Base-by-base conservation (phyloP, 768 basidiomycete genomes). In the Roridomyces roridus region DNA sequence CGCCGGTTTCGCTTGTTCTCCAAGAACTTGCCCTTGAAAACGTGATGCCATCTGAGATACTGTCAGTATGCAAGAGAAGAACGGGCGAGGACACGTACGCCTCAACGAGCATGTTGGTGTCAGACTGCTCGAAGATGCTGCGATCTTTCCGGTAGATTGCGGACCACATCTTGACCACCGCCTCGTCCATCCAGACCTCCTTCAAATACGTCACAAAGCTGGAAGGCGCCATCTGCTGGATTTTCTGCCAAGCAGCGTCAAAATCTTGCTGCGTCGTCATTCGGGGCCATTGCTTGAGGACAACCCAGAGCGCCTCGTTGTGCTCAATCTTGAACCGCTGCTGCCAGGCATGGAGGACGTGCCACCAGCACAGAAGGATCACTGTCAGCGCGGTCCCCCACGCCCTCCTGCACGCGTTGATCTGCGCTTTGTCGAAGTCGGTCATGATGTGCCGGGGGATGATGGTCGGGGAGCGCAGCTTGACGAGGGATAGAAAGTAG, bases 281-380 rank as follows among this genome's bases (percentile, higher is more conserved):
- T 0, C 62, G n/a, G 54, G 14, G 68, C 67, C 61, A 65, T 9
- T 14, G 11, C 45, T 70, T 67, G 17, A 70, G 60, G 4, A 41
- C 43, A 17, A 41, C 43, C 70, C 68, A 70, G 1, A 72, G 51
- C 15, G 61, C 53, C 7, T 59, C 47, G 23, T 45, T 9, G 4
- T 24, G 6, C 6, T 12, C 2, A 5, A 45, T 54, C 24, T 35
- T 3, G 42, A 72, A 55, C 43, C 69, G 67, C 40, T 69, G 62
- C 42, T 68, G 67, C 69, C 68, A 70, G 1, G 68, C 66, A 46
- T 70, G 70, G 17, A 70, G 65, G 25, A 70, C 65, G 43, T 72
- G 70, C 70, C 68, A 70, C 66, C 67, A 68, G 60, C 69, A 70
- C 4, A 70, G 53, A 4, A 62, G 44, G 20, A 68, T 48, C 0